Base-by-base conservation (phyloP, 2,329 filamentous ascomycete genomes). In the Chaetomiaceae sp. region DNA sequence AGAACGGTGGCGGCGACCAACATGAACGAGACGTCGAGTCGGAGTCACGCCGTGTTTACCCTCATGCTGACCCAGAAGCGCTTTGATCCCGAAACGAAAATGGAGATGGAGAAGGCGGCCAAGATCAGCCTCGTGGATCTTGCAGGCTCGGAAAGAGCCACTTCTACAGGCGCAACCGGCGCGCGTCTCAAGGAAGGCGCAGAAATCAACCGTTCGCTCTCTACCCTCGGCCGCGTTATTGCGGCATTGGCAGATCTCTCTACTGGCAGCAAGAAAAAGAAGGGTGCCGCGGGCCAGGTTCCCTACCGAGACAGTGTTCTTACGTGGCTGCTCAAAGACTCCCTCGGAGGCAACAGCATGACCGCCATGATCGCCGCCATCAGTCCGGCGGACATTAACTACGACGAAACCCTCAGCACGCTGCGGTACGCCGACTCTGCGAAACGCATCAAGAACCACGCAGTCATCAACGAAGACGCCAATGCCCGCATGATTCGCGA, bases 311-410 rank as follows among this genome's bases (percentile, higher is more conserved):
- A 99, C 73, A 96, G 89, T 65, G 83, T 99, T 44, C 73, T 99
- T 59, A 99, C 93, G 1, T 99, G 93, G 93, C 73, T 99, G 39
- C 71, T 99, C 58, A 99, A 99, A 66, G 95, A 99, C 68, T 97
- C 92, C 4, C 73, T 99, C 5, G 93, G 93, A 66, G 93, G 93
- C 64, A 99, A 99, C 76, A 97, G 92, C 68, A 92, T 97, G 88
- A 99, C 93, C 20, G 93, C 93, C 53, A 99, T 99, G 95, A 99
- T 99, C 76, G 95, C 93, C 44, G 92, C 92, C 46, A 96, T 99
- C 65, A 96, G 91, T 63, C 93, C 93, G 4, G 93, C 93, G 48
- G 93, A 99, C 70, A 97, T 97, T 73, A 99, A 99, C 70, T 97
- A 95, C 65, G 93, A 99, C 59, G 93, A 99, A 70, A 99, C 95